Evolutionary conservation across 768 basidiomycete species (phyloP).

Genomic region (Chalciporus chontae): DNA sequence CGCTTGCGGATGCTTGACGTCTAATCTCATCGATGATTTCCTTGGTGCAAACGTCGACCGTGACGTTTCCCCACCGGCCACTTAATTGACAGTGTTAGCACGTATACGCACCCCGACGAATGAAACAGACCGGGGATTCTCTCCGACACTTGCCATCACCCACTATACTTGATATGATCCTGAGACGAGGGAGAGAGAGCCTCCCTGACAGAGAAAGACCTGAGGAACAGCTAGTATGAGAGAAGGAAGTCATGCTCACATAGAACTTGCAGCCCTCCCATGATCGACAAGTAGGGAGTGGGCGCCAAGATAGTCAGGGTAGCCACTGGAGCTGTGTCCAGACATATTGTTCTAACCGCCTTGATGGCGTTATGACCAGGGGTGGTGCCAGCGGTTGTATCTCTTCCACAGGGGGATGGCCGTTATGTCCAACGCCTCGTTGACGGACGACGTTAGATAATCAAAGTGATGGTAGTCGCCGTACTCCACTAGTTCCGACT

Average conservation of each 20-base stretch:
- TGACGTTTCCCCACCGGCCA: constrained; percentile 18
- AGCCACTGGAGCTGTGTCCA: too few relatives aligned
- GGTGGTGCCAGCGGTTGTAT: not conserved
- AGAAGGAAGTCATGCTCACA: too few relatives aligned
- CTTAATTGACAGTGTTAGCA: not conserved
- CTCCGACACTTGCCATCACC: not conserved
- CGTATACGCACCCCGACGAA: not conserved
- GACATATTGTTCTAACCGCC: too few relatives aligned
- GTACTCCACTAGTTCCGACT: not conserved
- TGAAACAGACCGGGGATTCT: not conserved
- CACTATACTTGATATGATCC: not conserved
- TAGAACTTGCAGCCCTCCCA: too few relatives aligned
- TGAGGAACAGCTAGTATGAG: too few relatives aligned
- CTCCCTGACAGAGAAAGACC: not conserved
- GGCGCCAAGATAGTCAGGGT: too few relatives aligned
- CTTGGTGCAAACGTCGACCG: constrained; percentile 14
- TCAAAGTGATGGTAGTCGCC: not conserved
- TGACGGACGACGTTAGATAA: not conserved
- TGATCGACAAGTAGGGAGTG: too few relatives aligned
- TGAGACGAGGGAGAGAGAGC: not conserved
- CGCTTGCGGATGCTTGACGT: constrained; percentile 1
- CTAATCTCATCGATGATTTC: constrained; percentile 7
- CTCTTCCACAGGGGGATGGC: not conserved
- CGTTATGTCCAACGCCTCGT: not conserved
- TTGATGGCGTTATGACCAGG: not conserved